Evolutionary conservation across 768 basidiomycete genomes (phyloP), one percentile per base, ranked within the genome.

Genomic region (Trametes punicea): DNA sequence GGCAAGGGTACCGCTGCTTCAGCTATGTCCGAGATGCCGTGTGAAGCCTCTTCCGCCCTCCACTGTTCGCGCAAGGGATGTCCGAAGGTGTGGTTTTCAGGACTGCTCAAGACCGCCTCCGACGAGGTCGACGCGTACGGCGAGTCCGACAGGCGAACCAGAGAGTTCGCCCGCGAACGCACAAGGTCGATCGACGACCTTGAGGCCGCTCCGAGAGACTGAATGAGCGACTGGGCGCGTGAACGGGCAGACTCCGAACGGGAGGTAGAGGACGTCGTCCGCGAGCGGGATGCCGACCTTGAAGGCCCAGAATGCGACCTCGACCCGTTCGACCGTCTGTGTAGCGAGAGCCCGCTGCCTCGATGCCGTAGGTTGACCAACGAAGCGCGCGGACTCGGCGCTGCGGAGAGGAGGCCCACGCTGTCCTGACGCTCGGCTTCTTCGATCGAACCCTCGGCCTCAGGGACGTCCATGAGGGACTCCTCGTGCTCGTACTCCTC

Each of bases 71-170:
- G 66, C 67, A 84, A 70, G 0, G 77, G 77, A 36, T 82, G 78
- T 11, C 89, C 89, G 70, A 90, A 91, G 8, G 88, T 90, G 67
- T 88, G 78, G 66, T 88, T 88, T 64, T 88, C 87, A 0, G 77
- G 75, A 44, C 77, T 81, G 61, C 77, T 79, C 49, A 71, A 69
- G 18, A 73, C 65, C 38, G 76, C 79, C 33, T 78, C 75, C 10
- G 76, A 71, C 59, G 69, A 73, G n/a, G 66, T 60, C 20, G 68
- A 68, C 55, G 66, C 64, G 40, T 68, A 64, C 41, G 65, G 68
- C 47, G 67, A 66, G 52, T 69, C 70, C 41, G 67, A 65, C n/a
- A 87, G 73, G 54, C 85, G 71, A 6, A 80, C 82, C 77, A 83
- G 81, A n/a, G 85, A 85, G 61, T 84, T 82, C 30, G 85, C 75